phyloP scores from a whole-genome alignment of 1,284 basidiomycete species.

The Bjerkandera adusta region DNA sequence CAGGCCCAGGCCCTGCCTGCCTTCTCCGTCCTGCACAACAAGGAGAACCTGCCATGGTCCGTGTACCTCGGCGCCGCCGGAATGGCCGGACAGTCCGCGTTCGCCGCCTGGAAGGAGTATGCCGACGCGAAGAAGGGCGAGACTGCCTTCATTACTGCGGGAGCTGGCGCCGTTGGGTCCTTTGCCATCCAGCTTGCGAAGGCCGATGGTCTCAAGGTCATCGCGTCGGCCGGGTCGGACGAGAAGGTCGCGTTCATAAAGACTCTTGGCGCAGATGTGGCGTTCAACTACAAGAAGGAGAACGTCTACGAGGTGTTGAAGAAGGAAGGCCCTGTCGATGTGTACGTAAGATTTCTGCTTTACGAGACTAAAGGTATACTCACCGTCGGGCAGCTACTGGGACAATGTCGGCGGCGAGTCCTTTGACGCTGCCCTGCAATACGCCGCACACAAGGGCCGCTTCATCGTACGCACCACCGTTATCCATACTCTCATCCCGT shows the following conservation, averaged over 20 bases:
- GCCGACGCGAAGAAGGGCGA: conserved; percentile 14
- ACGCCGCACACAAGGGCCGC: conserved; percentile 47
- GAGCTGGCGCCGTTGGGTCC: conserved; percentile 8
- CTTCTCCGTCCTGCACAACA: conserved; percentile 19
- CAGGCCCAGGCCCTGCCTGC: background rate
- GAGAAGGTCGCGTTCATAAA: conserved; percentile 66
- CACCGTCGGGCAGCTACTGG: conserved; percentile 36
- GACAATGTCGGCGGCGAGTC: conserved; percentile 68
- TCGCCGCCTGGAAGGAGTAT: conserved; percentile 16
- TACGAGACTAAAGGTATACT: background rate
- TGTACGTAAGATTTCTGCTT: conserved; percentile 30
- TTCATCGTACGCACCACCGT: conserved; percentile 43
- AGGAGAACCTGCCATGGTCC: conserved; percentile 23
- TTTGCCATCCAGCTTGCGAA: conserved; percentile 58
- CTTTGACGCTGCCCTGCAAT: conserved; percentile 54
- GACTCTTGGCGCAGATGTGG: conserved; percentile 60
- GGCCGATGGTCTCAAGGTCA: conserved; percentile 47
- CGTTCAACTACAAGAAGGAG: conserved; percentile 14
- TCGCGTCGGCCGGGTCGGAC: conserved; percentile 67
- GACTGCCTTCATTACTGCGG: conserved; percentile 13
- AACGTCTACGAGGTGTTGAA: conserved; percentile 8
- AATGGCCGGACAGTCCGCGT: conserved; percentile 19
- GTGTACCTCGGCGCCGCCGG: conserved; percentile 27
- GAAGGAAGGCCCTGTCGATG: conserved; percentile 55
- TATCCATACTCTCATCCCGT: background rate